Evolutionary conservation across 1,284 basidiomycete genomes (phyloP).

Genomic region (Ganoderma lingzhi): DNA sequence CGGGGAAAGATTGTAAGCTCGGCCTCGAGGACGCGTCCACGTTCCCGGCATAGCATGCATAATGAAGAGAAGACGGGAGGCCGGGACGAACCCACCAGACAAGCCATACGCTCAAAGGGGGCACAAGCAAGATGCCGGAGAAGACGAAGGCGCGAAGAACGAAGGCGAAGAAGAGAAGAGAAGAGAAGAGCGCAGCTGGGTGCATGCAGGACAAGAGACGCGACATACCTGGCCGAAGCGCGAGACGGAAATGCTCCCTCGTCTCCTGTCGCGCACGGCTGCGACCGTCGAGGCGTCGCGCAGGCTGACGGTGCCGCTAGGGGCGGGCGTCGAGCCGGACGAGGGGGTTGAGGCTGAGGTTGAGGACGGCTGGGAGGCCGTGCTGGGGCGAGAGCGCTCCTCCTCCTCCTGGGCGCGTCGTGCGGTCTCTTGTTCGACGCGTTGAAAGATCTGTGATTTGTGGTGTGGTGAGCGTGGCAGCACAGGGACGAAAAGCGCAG

Average conservation of each 20-base stretch:
- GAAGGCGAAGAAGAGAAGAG: slow-evolving; percentile 1
- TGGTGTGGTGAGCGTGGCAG: not conserved
- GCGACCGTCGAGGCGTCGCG: slow-evolving; percentile 14
- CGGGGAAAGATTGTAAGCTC: not conserved
- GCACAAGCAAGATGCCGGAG: not conserved
- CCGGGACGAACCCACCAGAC: not conserved
- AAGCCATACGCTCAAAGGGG: not conserved
- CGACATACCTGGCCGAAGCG: slow-evolving; percentile 37
- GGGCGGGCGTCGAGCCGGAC: slow-evolving; percentile 6
- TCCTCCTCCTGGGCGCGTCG: slow-evolving; percentile 34
- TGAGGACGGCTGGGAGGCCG: slow-evolving; percentile 17
- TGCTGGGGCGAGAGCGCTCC: slow-evolving; percentile 21
- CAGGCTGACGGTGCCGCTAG: not conserved
- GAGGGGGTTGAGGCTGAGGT: slow-evolving; percentile 8
- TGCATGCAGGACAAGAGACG: not conserved
- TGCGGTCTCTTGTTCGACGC: slow-evolving; percentile 38
- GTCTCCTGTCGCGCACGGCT: slow-evolving; percentile 26
- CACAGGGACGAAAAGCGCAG: not conserved
- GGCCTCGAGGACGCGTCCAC: slow-evolving; percentile 4
- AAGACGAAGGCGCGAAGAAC: slow-evolving; percentile 7
- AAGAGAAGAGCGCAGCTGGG: not conserved
- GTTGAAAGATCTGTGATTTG: slow-evolving; percentile 36
- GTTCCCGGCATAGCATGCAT: slow-evolving; percentile 4
- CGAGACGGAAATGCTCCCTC: slow-evolving; percentile 39
- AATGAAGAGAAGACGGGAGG: not conserved